These are phyloP conservation scores for Colletotrichum sp. DNA, from an alignment of 2,329 filamentous ascomycete species.

Conservation along the genomic window DNA sequence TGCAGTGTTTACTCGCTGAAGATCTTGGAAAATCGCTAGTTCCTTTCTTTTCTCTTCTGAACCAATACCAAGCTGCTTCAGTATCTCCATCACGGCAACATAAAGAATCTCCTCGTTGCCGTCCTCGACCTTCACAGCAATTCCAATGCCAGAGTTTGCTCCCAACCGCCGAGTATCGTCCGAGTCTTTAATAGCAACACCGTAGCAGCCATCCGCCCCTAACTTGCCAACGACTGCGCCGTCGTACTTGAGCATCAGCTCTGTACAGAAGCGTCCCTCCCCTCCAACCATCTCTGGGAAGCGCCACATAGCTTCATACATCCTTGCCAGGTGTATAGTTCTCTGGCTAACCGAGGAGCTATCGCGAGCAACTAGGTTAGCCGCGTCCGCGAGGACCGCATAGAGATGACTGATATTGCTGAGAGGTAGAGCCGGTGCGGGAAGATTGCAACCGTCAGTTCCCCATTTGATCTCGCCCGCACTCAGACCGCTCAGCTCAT, in stretches of 20 bases:
- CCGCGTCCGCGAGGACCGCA: not conserved
- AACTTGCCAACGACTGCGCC: not conserved
- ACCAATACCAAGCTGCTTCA: not conserved
- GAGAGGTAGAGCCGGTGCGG: not conserved
- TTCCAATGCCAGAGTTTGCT: not conserved
- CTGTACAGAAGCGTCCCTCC: not conserved
- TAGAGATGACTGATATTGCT: not conserved
- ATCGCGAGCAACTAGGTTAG: not conserved
- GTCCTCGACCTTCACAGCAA: not conserved
- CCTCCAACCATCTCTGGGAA: not conserved
- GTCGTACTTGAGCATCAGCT: not conserved
- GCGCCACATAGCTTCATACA: not conserved
- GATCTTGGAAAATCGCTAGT: not conserved
- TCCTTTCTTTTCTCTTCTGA: not conserved
- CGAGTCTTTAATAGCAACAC: accelerated
- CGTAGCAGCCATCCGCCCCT: not conserved
- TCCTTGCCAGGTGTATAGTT: not conserved
- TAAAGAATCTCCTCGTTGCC: not conserved
- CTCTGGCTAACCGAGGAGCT: not conserved
- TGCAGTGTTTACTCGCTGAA: not conserved
- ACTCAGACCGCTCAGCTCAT: not conserved
- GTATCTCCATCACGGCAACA: not conserved
- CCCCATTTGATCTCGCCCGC: not conserved
- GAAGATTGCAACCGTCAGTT: not conserved
- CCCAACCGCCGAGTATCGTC: not conserved